Percentiles rank a stretch among this genome's conserved stretches.
phyloP scores from a whole-genome alignment of 805 yeast genomes.

The Candida odintsovae region DNA sequence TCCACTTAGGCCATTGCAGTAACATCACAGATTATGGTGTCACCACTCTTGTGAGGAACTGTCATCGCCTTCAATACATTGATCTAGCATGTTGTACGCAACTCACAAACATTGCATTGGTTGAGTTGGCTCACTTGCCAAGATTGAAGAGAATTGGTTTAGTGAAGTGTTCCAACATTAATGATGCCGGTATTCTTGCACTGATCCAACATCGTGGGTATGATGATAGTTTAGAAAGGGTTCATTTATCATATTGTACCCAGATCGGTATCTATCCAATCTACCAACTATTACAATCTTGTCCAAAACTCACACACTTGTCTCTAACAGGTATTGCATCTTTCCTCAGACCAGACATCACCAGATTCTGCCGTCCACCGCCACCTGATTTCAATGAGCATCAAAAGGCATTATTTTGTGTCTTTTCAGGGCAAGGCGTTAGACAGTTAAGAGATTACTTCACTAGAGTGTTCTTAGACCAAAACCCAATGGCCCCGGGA shows the following conservation, averaged over 20 bases:
- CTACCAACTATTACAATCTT: constrained; percentile 62
- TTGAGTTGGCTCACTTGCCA: constrained; percentile 70
- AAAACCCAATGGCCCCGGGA: constrained; percentile 1
- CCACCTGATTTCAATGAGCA: constrained; percentile 87
- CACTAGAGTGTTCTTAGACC: constrained; percentile 27
- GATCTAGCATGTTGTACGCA: constrained; percentile 94
- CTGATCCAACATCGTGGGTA: constrained; percentile 62
- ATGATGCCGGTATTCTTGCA: constrained; percentile 74
- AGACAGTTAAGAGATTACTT: constrained; percentile 66
- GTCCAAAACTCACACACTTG: constrained; percentile 84
- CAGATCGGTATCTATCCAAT: constrained; percentile 76
- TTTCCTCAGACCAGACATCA: constrained; percentile 81
- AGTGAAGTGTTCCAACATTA: constrained; percentile 84
- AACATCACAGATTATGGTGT: constrained; percentile 89
- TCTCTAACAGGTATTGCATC: constrained; percentile 89
- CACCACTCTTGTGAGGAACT: constrained; percentile 60
- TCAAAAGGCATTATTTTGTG: constrained; percentile 85
- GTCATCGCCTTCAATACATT: constrained; percentile 84
- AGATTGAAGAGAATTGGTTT: constrained; percentile 85
- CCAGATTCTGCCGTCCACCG: constrained; percentile 83
- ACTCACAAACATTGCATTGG: constrained; percentile 76
- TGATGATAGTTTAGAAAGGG: constrained; percentile 83
- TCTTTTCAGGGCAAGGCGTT: constrained; percentile 89
- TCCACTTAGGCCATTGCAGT: constrained; percentile 92
- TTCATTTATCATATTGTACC: constrained; percentile 88